These are phyloP conservation scores for Xylariales sp. DNA, from an alignment of 2,329 filamentous ascomycete genomes.

Conservation along the genomic window DNA sequence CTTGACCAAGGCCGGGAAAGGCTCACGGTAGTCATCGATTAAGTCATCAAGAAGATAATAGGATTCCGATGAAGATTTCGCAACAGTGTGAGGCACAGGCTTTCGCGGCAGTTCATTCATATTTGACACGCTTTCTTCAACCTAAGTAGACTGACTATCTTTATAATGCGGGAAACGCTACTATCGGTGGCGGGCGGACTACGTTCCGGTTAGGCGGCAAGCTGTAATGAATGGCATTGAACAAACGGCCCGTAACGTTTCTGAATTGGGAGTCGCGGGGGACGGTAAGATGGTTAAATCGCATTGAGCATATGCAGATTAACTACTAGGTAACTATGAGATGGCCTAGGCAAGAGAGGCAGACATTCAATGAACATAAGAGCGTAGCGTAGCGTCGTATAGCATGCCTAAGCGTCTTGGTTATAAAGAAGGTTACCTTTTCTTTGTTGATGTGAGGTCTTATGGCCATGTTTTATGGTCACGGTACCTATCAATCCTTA, in stretches of 20 bases:
- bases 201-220: background rate
- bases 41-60: conserved; percentile 36
- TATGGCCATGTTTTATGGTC: too few relatives aligned
- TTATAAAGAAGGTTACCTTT: too few relatives aligned
- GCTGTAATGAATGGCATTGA: background rate
- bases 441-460: too few relatives aligned
- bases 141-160: background rate
- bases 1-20: conserved; percentile 20
- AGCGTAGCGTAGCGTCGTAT: too few relatives aligned
- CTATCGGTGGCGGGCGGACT: background rate
- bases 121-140: conserved; percentile 22
- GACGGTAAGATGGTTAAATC: background rate
- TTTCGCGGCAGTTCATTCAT: conserved; percentile 40
- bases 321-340: background rate
- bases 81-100: conserved; percentile 34
- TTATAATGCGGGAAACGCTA: background rate
- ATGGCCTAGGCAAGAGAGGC: too few relatives aligned
- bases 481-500: too few relatives aligned
- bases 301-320: background rate
- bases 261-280: background rate
- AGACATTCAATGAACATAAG: too few relatives aligned
- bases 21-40: conserved; percentile 47
- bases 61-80: conserved; percentile 16
- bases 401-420: too few relatives aligned
- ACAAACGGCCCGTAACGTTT: background rate